Base-by-base conservation (phyloP, 768 basidiomycete genomes). In the Phanerodontia chrysosporium region DNA sequence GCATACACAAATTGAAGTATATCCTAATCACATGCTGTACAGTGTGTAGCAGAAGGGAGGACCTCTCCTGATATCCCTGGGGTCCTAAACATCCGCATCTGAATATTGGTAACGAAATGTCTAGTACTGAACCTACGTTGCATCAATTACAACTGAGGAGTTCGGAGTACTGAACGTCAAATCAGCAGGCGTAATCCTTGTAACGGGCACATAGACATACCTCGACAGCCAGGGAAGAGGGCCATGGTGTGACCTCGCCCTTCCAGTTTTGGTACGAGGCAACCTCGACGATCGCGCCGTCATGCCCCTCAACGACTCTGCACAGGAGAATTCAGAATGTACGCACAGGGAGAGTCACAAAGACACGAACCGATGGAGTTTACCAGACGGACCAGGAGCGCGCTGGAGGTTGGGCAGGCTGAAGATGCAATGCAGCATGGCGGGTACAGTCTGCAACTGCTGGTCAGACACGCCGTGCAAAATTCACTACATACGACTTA, bases 231-330 rank as follows among this genome's bases (percentile, higher is more conserved):
- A 65, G 21, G 25, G 62, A 57, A 9, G 56, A 8, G 3, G 64
- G 64, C 62, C 62, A 65, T 25, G 64, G 64, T 18, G 62, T 57
- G 6, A 61, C 30, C n/a, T 36, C 27, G 21, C 61, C 64, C 16
- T 51, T 12, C 25, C 42, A 9, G 48, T 62, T 57, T 16, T 59
- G 36, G 44, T 63, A 65, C 24, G 53, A 25, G 13, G 49, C 49
- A n/a, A 52, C 27, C 12, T 45, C 30, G 18, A 56, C 18, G n/a
- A n/a, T n/a, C n/a, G n/a, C n/a, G n/a, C n/a, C n/a, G 18, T 46
- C 46, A 13, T 18, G 18, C 29, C 1, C 13, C 29, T 51, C 30
- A 5, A 42, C 22, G 29, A 49, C n/a, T 21, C 58, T 61, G 29
- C 13, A 24, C n/a, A n/a, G n/a, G 22, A 32, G 13, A 28, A 35